Percentiles rank a stretch among this genome's conserved stretches.
These are phyloP conservation scores for Verticillium albo-atrum DNA, from an alignment of 2,329 filamentous ascomycete species.

Conservation along the genomic window DNA sequence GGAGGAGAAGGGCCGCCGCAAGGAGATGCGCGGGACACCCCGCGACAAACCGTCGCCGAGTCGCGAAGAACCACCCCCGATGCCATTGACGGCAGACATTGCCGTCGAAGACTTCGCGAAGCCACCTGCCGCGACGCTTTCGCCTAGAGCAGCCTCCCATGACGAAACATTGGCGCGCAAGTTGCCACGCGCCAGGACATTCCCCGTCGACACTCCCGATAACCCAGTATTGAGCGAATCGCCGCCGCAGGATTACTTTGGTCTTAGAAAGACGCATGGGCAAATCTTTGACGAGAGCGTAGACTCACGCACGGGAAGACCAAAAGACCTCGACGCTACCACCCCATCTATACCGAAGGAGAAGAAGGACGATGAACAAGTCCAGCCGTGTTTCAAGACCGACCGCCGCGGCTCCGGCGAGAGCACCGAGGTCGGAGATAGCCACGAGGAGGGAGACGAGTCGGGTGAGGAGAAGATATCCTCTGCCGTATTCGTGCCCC, in stretches of 20 bases:
- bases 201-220: slow-evolving; percentile 10
- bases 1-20: slow-evolving; percentile 49
- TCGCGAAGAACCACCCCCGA: slow-evolving; percentile 22
- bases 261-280: slow-evolving; percentile 10
- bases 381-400: slow-evolving; percentile 7
- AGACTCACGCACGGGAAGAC: slow-evolving; percentile 2
- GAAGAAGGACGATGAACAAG: slow-evolving; percentile 6
- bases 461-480: slow-evolving; percentile 82
- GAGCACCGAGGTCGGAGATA: slow-evolving; percentile 31
- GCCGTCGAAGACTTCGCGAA: slow-evolving; percentile 12
- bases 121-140: slow-evolving; percentile 5
- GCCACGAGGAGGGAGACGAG: slow-evolving; percentile 47
- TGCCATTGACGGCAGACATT: slow-evolving; percentile 7
- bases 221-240: slow-evolving; percentile 10
- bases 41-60: slow-evolving; percentile 37
- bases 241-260: slow-evolving; percentile 12
- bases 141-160: slow-evolving; percentile 15
- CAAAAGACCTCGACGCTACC: neutral
- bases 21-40: slow-evolving; percentile 33
- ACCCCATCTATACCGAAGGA: neutral
- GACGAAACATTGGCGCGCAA: slow-evolving; percentile 12
- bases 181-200: slow-evolving; percentile 7
- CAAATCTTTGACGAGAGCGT: slow-evolving; percentile 13
- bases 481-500: slow-evolving; percentile 78
- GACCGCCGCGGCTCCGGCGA: slow-evolving; percentile 31